Base-by-base conservation (phyloP, 257 asterid genomes). In the Ophiorrhiza pumila region DNA sequence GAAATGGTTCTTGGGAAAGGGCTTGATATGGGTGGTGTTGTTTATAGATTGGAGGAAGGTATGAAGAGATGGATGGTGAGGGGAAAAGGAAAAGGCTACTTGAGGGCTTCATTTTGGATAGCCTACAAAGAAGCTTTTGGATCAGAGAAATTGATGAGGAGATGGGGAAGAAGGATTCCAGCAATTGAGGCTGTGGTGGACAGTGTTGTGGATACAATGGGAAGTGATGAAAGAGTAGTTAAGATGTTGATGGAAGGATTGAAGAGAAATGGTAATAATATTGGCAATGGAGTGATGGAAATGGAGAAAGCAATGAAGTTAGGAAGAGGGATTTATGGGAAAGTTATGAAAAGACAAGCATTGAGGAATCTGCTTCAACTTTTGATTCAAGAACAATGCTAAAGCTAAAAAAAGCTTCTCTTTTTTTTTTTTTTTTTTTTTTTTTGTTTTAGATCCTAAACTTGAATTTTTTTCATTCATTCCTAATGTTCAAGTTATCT, bases 251-350 rank as follows among this genome's bases (percentile, higher is more conserved):
- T 85, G 80, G 85, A 78, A 42, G 88, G 91, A 35, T 18, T 85
- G 67, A 90, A 82, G 83, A 87, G 79, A 73, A 80, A 67, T 12
- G 70, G 65, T 15, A 23, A 56, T 53, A 12, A 35, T 60, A 37
- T 60, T 59, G 75, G 83, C 29, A 58, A 50, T 65, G 83, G 79
- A 59, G 80, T 79, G 72, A 63, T 88, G 87, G 96, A 90, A 68
- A 85, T 88, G 95, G 97, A 91, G 56, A 91, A 83, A 74, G 78
- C 52, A 8, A 70, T 89, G 84, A 93, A 89, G 65, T 62, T 91
- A 39, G 97, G 95, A 73, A 89, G 90, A 79, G 98, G 98, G 79
- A 65, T 92, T 74, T 93, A 84, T 82, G 98, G 97, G n/a, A 92
- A 88, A 75, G 79, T 89, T 22, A 87, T 88, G 90, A 92, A 88